A percentile compares a stretch with the other conserved stretches of the same genome.
phyloP scores from a whole-genome alignment of 768 basidiomycete genomes.

The Suillus occidentalis region DNA sequence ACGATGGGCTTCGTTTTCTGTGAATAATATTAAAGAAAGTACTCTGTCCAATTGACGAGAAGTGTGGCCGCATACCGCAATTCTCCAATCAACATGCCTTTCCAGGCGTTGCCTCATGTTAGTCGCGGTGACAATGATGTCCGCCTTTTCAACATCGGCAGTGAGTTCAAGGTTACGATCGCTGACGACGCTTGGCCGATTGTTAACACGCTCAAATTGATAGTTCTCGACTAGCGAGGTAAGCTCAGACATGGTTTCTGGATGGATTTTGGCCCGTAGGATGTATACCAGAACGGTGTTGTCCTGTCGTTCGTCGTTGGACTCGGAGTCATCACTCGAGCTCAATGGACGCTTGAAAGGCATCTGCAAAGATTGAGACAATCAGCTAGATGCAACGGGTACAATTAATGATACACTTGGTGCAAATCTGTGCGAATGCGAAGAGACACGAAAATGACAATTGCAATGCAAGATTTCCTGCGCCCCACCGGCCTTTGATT shows the following conservation, averaged over 20 bases:
- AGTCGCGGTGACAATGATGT: constrained; percentile 66
- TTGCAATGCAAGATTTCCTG: background rate
- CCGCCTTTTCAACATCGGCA: constrained; percentile 45
- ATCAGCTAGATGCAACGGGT: background rate
- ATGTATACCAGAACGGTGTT: constrained; percentile 26
- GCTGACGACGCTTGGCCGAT: background rate
- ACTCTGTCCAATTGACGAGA: background rate
- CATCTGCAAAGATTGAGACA: background rate
- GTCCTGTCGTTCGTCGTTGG: background rate
- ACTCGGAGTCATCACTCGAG: background rate
- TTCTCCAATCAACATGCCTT: constrained; percentile 63
- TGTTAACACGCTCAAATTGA: background rate
- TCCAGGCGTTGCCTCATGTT: constrained; percentile 68
- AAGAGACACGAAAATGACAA: background rate
- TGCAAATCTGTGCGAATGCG: constrained; percentile 1
- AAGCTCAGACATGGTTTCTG: constrained; percentile 23
- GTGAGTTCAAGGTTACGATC: constrained; percentile 36
- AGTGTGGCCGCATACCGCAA: constrained; percentile 51
- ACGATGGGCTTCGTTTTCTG: constrained; percentile 70
- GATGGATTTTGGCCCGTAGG: constrained; percentile 32
- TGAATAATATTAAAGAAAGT: constrained; percentile 7
- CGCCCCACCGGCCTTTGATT: background rate
- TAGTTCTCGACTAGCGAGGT: constrained; percentile 24
- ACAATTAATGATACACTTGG: background rate
- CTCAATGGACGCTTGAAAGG: constrained; percentile 1